Base-by-base conservation (phyloP, 2,329 filamentous ascomycete species). In the Chaetomium sp. region DNA sequence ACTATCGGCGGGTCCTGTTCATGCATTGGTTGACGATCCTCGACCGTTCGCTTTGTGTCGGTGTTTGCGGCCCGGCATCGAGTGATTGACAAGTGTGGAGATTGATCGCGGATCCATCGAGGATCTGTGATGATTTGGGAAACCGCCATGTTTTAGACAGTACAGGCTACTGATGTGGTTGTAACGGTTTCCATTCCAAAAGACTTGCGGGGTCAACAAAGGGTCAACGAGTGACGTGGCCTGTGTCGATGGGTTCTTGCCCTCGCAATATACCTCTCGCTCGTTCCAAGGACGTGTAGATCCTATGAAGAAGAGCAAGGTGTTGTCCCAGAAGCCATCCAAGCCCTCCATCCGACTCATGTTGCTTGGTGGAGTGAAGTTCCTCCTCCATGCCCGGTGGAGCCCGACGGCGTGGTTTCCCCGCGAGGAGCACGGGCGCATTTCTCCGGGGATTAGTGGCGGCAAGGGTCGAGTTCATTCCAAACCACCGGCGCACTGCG, bases 11-110 rank as follows among this genome's bases (percentile, higher is more conserved):
- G 49, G 50, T 21, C 25, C 51, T n/a, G 29, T 53, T 38, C 38
- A 65, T 65, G 58, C 63, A 51, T n/a, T 35, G 35, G 61, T 8
- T 45, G 56, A 27, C 21, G 56, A 65, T 65, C 58, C n/a, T 38
- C 9, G 25, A n/a, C 10, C 27, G 25, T 25, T 6, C n/a, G 19
- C 47, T 25, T 25, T 47, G 47, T 23, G 47, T 60, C 57, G 29
- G 57, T 45, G 9, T n/a, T 49, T 27, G 23, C 54, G 58, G 42
- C 31, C 53, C 58, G 58, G 33, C 53, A 58, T 57, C 33, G 58
- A 38, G 25, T 47, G 53, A 57, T 49, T 64, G 38, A 49, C 49
- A 27, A 23, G 29, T 27, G 61, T 47, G 57, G 35, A 47, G 47
- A 63, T 35, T 23, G 35, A 60, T 61, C 23, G 35, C 16, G 25